Evolutionary conservation across 495 filamentous ascomycete genomes (phyloP).

Genomic region (Cairneyella variabilis): DNA sequence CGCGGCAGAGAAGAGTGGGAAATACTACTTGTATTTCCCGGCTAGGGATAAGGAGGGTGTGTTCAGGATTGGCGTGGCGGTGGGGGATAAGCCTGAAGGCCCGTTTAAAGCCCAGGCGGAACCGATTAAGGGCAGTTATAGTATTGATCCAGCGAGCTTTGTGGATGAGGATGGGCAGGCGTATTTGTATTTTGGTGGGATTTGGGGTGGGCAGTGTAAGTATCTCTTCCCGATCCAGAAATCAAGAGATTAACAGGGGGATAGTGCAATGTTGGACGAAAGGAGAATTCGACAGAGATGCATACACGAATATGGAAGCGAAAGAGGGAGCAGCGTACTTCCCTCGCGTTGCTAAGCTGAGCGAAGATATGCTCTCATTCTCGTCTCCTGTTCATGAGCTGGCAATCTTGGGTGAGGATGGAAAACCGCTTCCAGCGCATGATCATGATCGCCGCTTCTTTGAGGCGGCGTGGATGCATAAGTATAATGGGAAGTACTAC

Average conservation of each 20-base stretch:
- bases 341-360: slow-evolving; percentile 59
- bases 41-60: slow-evolving; percentile 53
- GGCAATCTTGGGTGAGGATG: slow-evolving; percentile 40
- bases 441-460: slow-evolving; percentile 75
- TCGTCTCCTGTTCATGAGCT: slow-evolving; percentile 29
- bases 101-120: slow-evolving; percentile 44
- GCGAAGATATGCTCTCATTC: slow-evolving; percentile 53
- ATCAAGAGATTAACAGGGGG: not conserved
- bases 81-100: slow-evolving; percentile 47
- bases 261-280: slow-evolving; percentile 43
- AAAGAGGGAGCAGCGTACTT: slow-evolving; percentile 38
- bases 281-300: slow-evolving; percentile 41
- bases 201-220: slow-evolving; percentile 68
- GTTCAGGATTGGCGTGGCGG: slow-evolving; percentile 64
- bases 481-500: slow-evolving; percentile 62
- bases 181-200: slow-evolving; percentile 62
- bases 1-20: slow-evolving; percentile 53
- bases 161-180: slow-evolving; percentile 58
- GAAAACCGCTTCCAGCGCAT: slow-evolving; percentile 53
- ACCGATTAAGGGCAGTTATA: slow-evolving; percentile 52
- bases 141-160: slow-evolving; percentile 62
- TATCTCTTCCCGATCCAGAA: not conserved
- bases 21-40: slow-evolving; percentile 64
- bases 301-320: slow-evolving; percentile 21
- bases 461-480: slow-evolving; percentile 74